phyloP scores from a whole-genome alignment of 2,329 filamentous ascomycete genomes.

The Clonostachys rosea region DNA sequence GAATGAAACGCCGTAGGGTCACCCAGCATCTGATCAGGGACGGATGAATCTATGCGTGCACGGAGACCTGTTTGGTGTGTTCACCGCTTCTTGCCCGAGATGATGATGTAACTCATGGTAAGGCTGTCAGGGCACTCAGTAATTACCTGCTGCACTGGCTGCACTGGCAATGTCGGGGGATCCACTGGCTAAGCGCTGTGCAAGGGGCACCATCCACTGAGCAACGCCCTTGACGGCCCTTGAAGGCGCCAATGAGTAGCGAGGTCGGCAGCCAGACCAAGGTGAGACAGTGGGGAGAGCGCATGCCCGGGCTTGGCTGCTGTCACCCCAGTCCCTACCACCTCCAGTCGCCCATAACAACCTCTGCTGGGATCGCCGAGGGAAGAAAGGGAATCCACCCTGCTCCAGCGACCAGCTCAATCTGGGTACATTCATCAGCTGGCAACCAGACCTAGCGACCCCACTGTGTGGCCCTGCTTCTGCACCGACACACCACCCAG shows the following conservation, averaged over 20 bases:
- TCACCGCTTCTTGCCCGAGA: constrained; percentile 1
- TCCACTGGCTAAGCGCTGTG: not conserved
- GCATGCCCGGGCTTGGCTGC: not conserved
- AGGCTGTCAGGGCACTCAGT: not conserved
- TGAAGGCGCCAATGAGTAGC: not conserved
- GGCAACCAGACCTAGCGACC: not conserved
- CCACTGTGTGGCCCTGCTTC: no score
- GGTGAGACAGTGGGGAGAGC: not conserved
- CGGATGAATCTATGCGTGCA: no score
- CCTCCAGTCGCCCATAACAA: constrained; percentile 1
- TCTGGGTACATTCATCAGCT: not conserved
- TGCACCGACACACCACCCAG: no score
- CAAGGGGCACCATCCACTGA: not conserved
- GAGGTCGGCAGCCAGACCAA: not conserved
- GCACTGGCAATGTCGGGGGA: not conserved
- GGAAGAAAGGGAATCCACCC: not conserved
- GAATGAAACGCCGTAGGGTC: no score
- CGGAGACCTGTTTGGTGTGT: not conserved
- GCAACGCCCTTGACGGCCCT: not conserved
- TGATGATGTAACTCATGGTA: constrained; percentile 2
- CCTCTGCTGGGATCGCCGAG: not conserved
- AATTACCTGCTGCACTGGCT: not conserved
- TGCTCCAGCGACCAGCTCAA: not conserved
- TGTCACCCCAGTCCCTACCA: not conserved
- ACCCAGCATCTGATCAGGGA: no score